These are phyloP conservation scores for Penicillium crystallinum DNA, from an alignment of 495 filamentous ascomycete genomes.

Conservation along the genomic window DNA sequence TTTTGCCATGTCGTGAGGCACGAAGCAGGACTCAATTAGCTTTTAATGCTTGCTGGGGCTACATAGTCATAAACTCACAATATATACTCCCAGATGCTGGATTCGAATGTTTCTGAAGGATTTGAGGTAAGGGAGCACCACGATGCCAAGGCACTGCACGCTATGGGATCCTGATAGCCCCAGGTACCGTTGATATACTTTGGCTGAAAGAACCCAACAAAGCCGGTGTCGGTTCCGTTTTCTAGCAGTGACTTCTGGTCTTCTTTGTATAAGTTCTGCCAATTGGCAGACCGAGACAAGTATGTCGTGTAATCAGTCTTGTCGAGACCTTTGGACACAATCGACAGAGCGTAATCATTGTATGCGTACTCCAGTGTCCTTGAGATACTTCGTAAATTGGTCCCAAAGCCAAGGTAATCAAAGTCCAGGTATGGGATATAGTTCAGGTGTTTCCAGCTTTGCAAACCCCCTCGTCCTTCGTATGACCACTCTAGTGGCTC, in stretches of 20 bases:
- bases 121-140: constrained; percentile 59
- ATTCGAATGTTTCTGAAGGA: constrained; percentile 67
- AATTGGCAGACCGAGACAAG: constrained; percentile 54
- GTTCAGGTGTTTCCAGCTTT: constrained; percentile 60
- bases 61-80: constrained; percentile 24
- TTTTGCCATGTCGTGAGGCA: constrained; percentile 63
- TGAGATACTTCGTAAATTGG: constrained; percentile 65
- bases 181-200: constrained; percentile 60
- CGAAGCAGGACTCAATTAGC: constrained; percentile 40
- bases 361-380: constrained; percentile 73
- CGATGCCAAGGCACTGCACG: constrained; percentile 52
- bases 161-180: constrained; percentile 65
- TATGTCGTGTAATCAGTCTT: constrained; percentile 56
- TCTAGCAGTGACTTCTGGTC: constrained; percentile 52
- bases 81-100: constrained; percentile 65
- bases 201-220: constrained; percentile 65
- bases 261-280: constrained; percentile 62
- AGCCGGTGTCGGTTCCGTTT: constrained; percentile 56
- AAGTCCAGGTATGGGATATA: constrained; percentile 70
- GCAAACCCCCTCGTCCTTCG: constrained; percentile 63
- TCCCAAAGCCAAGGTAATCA: constrained; percentile 63
- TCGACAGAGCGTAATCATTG: constrained; percentile 66
- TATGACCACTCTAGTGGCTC: constrained; percentile 69
- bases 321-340: constrained; percentile 52
- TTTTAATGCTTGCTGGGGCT: neutral